phyloP scores from a whole-genome alignment of 192 early-diverging fungal genomes.

The Coemansia sp. region DNA sequence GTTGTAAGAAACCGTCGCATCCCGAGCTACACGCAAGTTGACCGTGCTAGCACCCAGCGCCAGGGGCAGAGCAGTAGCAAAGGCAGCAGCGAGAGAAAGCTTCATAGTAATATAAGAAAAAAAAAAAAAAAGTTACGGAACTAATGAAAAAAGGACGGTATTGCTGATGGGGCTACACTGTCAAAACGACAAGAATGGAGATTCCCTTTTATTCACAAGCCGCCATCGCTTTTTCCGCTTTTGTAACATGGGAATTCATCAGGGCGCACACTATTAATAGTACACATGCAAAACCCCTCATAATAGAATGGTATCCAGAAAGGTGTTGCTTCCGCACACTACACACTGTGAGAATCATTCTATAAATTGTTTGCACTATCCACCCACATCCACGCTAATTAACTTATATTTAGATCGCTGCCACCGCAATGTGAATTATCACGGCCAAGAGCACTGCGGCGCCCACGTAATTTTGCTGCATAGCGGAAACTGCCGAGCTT shows the following conservation, averaged over 20 bases:
- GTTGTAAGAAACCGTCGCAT: slow-evolving; percentile 32
- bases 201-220: neutral
- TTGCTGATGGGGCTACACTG: neutral
- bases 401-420: neutral
- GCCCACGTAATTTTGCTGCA: neutral
- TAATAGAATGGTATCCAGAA: neutral
- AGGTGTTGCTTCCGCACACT: neutral
- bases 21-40: slow-evolving; percentile 21
- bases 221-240: neutral
- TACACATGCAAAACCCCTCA: neutral
- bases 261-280: neutral
- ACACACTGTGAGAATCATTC: neutral
- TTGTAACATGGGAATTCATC: neutral
- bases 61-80: neutral
- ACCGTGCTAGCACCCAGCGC: slow-evolving; percentile 11
- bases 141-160: neutral
- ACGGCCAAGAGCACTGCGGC: neutral
- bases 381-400: too few relatives aligned
- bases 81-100: neutral
- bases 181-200: neutral
- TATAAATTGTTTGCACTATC: too few relatives aligned
- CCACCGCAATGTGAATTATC: neutral
- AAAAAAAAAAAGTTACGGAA: neutral
- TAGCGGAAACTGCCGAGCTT: neutral
- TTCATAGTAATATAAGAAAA: neutral